These are phyloP conservation scores for Fermentozyma sake DNA, from an alignment of 1,139 yeast species.

Conservation along the genomic window DNA sequence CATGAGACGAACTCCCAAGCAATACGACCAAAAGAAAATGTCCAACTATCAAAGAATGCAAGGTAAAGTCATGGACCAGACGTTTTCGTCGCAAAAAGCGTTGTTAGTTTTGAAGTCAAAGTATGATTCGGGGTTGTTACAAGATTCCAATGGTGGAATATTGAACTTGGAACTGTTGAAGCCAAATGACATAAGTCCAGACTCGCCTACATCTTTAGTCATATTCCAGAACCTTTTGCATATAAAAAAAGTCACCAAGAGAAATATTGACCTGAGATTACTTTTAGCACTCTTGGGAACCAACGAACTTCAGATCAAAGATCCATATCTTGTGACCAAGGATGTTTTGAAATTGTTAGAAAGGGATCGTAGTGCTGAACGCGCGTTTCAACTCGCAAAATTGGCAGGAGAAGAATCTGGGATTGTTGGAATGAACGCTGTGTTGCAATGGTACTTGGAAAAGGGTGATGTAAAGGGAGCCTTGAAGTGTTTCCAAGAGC, in stretches of 20 bases:
- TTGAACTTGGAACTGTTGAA: constrained; percentile 15
- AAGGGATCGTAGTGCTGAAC: constrained; percentile 38
- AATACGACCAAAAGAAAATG: constrained; percentile 11
- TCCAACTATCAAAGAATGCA: too few species aligned
- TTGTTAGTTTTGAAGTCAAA: constrained; percentile 19
- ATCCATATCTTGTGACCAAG: constrained; percentile 49
- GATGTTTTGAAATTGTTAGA: constrained; percentile 50
- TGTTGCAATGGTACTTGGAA: constrained; percentile 46
- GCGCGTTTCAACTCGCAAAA: constrained; percentile 52
- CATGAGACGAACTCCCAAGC: constrained; percentile 13
- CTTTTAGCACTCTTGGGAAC: constrained; percentile 53
- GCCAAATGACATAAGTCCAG: constrained; percentile 20
- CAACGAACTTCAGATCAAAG: constrained; percentile 50
- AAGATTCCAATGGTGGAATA: constrained; percentile 15
- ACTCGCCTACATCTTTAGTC: constrained; percentile 16
- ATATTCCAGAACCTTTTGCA: constrained; percentile 29
- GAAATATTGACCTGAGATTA: constrained; percentile 37
- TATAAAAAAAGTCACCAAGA: constrained; percentile 21
- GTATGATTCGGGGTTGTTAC: constrained; percentile 17
- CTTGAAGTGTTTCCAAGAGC: constrained; percentile 43
- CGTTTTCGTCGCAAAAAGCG: constrained; percentile 20
- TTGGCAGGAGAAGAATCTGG: constrained; percentile 49
- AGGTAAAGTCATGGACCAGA: constrained; percentile 2
- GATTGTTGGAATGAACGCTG: constrained; percentile 56
- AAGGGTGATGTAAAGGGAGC: constrained; percentile 41